Evolutionary conservation across 305 asterid species (phyloP), one percentile per base, ranked within the genome.

Genomic region (Andrographis paniculata): DNA sequence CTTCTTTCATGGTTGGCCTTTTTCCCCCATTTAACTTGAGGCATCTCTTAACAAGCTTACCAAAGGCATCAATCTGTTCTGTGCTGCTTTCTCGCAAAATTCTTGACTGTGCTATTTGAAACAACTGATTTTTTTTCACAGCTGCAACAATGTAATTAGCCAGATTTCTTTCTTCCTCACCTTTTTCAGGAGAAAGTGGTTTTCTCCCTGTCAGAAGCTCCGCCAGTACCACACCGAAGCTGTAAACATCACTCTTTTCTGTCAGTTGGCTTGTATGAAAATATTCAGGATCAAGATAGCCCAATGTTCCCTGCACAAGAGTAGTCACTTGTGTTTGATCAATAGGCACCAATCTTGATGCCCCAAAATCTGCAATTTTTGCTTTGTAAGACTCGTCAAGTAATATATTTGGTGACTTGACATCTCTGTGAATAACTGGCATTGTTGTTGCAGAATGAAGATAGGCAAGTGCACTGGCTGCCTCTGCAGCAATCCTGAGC

Each of bases 221-320:
- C 0, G 70, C 62, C 1, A 81, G 71, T 4, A 75, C 78, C 0
- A 77, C 84, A 0, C 87, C 87, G 12, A 77, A 77, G 23, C 87
- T 75, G 20, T 75, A 77, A 2, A 75, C 93, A 6, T 81, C 87
- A 0, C 87, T 75, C 31, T 77, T 75, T 1, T 61, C 79, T 0
- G 79, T 77, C 8, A 77, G 6, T 15, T 65, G 81, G 35, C 84
- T 58, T 1, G 81, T 70, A 1, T 46, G 66, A 43, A 77, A 72
- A 45, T 75, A 81, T 30, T 70, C 82, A 0, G 87, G 87, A 23
- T 75, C 93, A 8, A 77, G 38, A 31, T 81, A 81, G 0, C 87
- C 93, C 0, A 70, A 24, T 1, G 82, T 73, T 1, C 86, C 86
- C 46, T 62, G 81, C 3, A 77, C 79, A 13, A 68, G 37, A 1